Evolutionary conservation across 1,284 basidiomycete species (phyloP).

Genomic region (Serendipita sp.): DNA sequence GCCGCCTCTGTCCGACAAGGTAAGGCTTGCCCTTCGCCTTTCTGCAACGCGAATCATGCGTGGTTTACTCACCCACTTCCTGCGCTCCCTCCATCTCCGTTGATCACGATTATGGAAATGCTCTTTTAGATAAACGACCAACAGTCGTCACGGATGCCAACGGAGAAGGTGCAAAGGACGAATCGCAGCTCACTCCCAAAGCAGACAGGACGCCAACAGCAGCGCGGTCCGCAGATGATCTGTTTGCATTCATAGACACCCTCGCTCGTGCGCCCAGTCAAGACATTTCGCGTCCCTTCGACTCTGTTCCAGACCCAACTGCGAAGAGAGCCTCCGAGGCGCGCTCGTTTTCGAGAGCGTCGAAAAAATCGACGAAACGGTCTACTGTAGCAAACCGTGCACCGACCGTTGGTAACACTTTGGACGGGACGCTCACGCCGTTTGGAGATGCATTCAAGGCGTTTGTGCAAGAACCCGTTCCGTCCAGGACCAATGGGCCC

Average conservation of each 20-base stretch:
- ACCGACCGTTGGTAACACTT: neutral
- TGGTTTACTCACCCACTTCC: neutral
- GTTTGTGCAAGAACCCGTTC: conserved; percentile 1
- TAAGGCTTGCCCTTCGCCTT: neutral
- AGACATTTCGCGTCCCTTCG: conserved; percentile 2
- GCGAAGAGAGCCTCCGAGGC: neutral
- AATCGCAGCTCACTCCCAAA: neutral
- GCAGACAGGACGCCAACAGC: neutral
- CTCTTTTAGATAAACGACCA: neutral
- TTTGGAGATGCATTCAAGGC: conserved; percentile 1
- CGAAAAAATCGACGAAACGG: neutral
- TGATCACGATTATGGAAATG: no score
- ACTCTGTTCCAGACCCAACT: neutral
- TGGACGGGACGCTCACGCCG: neutral
- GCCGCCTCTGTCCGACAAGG: neutral
- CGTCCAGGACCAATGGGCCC: neutral
- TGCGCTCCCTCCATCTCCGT: neutral
- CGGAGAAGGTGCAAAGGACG: neutral
- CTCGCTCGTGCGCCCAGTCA: neutral
- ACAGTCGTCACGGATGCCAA: neutral
- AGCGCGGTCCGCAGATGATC: conserved; percentile 1
- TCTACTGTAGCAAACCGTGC: neutral
- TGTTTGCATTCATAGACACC: neutral
- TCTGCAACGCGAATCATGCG: neutral
- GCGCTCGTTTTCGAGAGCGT: neutral